Base-by-base conservation (phyloP, 768 basidiomycete genomes). In the Phanerochaete sordida region DNA sequence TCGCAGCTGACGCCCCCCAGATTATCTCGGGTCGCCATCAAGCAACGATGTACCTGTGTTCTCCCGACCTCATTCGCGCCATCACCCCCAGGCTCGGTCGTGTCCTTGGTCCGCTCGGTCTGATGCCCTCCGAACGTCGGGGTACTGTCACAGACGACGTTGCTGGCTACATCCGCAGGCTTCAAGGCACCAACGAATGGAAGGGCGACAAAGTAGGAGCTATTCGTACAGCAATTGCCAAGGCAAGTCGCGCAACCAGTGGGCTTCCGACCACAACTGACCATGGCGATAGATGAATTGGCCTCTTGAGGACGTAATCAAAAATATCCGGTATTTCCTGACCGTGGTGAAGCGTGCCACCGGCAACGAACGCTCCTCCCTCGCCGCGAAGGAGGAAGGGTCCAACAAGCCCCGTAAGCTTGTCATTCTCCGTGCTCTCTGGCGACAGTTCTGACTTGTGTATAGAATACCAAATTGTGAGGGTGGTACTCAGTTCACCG, bases 141-240 rank as follows among this genome's bases (percentile, higher is more conserved):
- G 97, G 97, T 4, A 95, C 95, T 1, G 96, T 98, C 21, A 92
- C 93, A 1, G 91, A 94, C 52, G 93, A 98, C 61, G 79, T 98
- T 44, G 87, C 81, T 15, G 86, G 85, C 13, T 95, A 90, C 64
- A 86, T 99, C 58, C 81, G 84, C 65, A 84, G 84, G 51, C 81
- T 96, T 35, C 83, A 85, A 58, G 93, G 91, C 13, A 87, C 88
- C 3, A 85, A 88, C 48, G 95, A 98, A 70, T 99, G 96, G 94
- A 92, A 87, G 74, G 93, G 92, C 9, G 94, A 97, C 75, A 88
- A 89, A 70, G 73, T 79, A 28, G 95, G 96, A 8, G 87, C 86
- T 28, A 92, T 98, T 50, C 84, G 91, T 45, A 83, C 90, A 53
- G 86, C 93, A 37, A 85, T 95, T 62, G 93, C 84, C 9, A 85